Conservation (phyloP, 208 protist genomes). For the Giardia muris region DNA sequence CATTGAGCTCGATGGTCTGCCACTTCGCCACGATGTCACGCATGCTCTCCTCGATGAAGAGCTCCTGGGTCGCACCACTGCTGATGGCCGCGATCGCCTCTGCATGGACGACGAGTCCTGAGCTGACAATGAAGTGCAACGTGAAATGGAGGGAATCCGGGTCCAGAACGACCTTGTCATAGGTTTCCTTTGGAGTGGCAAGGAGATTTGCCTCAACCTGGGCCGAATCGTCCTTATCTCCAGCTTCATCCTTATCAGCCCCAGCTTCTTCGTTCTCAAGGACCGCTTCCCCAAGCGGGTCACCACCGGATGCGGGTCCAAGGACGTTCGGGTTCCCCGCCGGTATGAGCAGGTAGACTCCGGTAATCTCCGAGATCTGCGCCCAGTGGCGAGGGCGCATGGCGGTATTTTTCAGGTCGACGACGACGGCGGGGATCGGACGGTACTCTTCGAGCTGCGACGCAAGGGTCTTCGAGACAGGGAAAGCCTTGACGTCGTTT, state of each 20-base stretch:
- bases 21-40: neutral
- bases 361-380: neutral
- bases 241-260: neutral
- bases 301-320: neutral
- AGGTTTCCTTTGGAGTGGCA: neutral
- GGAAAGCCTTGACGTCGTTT: neutral
- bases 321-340: neutral
- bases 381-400: conserved; percentile 24
- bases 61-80: conserved; percentile 17
- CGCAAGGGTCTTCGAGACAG: neutral
- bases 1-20: neutral
- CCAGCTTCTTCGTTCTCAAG: neutral
- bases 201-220: neutral
- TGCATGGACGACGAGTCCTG: neutral
- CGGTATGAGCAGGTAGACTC: neutral
- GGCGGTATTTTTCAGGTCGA: conserved; percentile 10
- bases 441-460: neutral
- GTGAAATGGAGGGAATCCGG: neutral
- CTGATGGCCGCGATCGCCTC: neutral
- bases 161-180: neutral
- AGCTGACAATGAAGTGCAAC: neutral
- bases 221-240: neutral
- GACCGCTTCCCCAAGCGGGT: neutral
- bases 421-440: neutral
- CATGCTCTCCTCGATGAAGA: conserved; percentile 2